phyloP scores from a whole-genome alignment of 805 yeast genomes.

The Lipomyces mesembrius region DNA sequence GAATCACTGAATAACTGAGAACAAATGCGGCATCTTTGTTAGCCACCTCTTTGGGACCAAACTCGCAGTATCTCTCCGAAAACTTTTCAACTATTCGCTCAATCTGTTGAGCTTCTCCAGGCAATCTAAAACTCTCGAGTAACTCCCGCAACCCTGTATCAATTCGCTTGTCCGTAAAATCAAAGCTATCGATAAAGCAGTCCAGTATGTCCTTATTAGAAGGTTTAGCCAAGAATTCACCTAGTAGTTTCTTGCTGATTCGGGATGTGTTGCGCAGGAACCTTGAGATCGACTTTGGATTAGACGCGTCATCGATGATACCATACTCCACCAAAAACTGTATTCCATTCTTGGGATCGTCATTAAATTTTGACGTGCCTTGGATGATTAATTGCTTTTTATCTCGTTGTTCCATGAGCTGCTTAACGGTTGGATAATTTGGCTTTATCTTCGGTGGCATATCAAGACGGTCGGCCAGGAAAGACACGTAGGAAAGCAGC shows the following conservation, averaged over 20 bases:
- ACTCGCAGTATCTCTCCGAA: constrained; percentile 75
- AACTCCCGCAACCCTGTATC: constrained; percentile 90
- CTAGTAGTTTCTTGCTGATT: constrained; percentile 83
- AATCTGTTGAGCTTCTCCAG: constrained; percentile 97
- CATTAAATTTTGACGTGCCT: constrained; percentile 77
- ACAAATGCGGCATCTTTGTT: constrained; percentile 95
- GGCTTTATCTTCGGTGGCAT: constrained; percentile 16
- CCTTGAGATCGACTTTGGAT: constrained; percentile 66
- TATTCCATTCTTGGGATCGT: constrained; percentile 77
- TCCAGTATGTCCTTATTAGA: constrained; percentile 62
- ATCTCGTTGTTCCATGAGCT: constrained; percentile 37
- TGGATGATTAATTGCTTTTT: constrained; percentile 74
- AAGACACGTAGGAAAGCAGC: constrained; percentile 55
- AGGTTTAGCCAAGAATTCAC: constrained; percentile 83
- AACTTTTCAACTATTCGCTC: constrained; percentile 89
- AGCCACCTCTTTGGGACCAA: constrained; percentile 62
- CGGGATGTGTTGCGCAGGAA: constrained; percentile 82
- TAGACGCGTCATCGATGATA: constrained; percentile 58
- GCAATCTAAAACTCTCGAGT: constrained; percentile 82
- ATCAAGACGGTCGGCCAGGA: constrained; percentile 37
- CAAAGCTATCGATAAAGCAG: constrained; percentile 70
- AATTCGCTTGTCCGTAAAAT: constrained; percentile 76
- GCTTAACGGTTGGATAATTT: constrained; percentile 23
- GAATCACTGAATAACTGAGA: constrained; percentile 85
- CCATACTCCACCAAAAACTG: constrained; percentile 64